phyloP scores from a whole-genome alignment of 2,329 filamentous ascomycete genomes.

The Didymella glomerata region DNA sequence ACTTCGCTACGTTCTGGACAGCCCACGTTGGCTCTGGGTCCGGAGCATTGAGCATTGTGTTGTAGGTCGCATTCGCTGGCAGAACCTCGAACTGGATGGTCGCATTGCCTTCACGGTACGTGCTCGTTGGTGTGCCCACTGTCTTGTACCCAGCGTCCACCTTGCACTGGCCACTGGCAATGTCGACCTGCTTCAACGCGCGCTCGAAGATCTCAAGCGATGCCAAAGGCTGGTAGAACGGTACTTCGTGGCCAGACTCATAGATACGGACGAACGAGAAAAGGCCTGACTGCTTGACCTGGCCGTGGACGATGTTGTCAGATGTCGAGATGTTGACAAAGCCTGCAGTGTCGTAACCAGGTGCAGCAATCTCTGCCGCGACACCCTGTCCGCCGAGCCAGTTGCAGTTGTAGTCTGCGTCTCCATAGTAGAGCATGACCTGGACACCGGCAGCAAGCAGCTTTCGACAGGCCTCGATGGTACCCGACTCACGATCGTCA shows the following conservation, averaged over 20 bases:
- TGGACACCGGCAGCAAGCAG: slow-evolving; percentile 54
- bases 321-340: slow-evolving; percentile 58
- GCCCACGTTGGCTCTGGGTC: slow-evolving; percentile 48
- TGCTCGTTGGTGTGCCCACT: slow-evolving; percentile 47
- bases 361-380: slow-evolving; percentile 51
- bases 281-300: slow-evolving; percentile 61
- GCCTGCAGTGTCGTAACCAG: slow-evolving; percentile 56
- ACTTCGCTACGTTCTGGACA: slow-evolving; percentile 25
- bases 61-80: slow-evolving; percentile 58
- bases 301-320: slow-evolving; percentile 60
- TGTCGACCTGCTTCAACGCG: slow-evolving; percentile 57
- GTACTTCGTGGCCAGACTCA: slow-evolving; percentile 60
- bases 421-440: slow-evolving; percentile 57
- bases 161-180: slow-evolving; percentile 58
- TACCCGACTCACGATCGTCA: slow-evolving; percentile 56
- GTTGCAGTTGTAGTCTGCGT: slow-evolving; percentile 61
- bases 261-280: slow-evolving; percentile 62
- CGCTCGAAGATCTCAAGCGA: slow-evolving; percentile 61
- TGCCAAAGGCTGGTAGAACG: slow-evolving; percentile 64
- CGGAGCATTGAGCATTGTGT: slow-evolving; percentile 55
- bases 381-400: slow-evolving; percentile 57
- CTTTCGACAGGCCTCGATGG: slow-evolving; percentile 53
- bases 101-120: slow-evolving; percentile 55
- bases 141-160: slow-evolving; percentile 43
- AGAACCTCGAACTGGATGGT: slow-evolving; percentile 58